phyloP scores from a whole-genome alignment of 73 alveolate genomes.

The Paramecium tetraurelia region DNA sequence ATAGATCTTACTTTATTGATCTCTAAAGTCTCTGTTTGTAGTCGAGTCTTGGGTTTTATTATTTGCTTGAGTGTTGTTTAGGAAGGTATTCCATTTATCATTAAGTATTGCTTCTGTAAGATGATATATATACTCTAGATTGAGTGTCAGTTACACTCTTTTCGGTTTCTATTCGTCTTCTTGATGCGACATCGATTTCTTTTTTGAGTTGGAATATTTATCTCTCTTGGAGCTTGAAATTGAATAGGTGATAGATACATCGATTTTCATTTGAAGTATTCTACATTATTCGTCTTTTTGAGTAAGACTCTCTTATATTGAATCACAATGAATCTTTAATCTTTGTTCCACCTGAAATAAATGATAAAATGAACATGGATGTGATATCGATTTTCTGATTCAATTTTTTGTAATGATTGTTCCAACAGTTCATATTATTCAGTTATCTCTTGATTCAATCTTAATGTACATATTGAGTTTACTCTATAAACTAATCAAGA shows the following conservation, averaged over 20 bases:
- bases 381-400: neutral
- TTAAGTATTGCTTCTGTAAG: neutral
- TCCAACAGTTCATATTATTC: neutral
- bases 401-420: neutral
- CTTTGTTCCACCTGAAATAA: conserved; percentile 1
- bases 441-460: neutral
- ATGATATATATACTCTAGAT: neutral
- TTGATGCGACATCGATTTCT: neutral
- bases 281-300: neutral
- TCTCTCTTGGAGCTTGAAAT: neutral
- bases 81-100: neutral
- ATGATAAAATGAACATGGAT: neutral
- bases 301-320: neutral
- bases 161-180: neutral
- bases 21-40: neutral
- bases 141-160: neutral
- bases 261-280: neutral
- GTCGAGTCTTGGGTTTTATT: neutral
- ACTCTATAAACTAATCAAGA: neutral
- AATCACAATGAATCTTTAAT: conserved; percentile 26
- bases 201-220: neutral
- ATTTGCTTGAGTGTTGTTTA: neutral
- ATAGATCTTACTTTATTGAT: neutral
- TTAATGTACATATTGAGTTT: neutral
- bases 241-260: neutral